A percentile compares a stretch with the other conserved stretches of the same genome.
Evolutionary conservation across 2,329 filamentous ascomycete species (phyloP).

Genomic region (Purpureocillium lavendulum): DNA sequence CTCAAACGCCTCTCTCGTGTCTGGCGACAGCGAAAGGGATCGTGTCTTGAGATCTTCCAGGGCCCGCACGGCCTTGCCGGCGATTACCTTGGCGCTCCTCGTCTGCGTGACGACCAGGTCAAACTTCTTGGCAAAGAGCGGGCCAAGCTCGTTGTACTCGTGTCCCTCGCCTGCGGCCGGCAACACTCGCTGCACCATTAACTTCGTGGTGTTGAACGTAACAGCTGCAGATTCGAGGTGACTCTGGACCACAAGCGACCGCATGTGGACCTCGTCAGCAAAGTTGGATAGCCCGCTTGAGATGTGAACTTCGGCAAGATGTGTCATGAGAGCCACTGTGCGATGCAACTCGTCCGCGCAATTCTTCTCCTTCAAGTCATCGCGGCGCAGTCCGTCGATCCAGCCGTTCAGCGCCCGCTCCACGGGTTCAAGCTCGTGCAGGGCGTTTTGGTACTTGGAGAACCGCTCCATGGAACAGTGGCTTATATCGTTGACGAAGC

Average conservation of each 20-base stretch:
- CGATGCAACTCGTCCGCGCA: constrained; percentile 75
- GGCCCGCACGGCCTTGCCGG: constrained; percentile 67
- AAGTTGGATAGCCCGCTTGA: constrained; percentile 60
- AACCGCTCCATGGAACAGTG: constrained; percentile 75
- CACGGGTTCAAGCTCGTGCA: constrained; percentile 85
- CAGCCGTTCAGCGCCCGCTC: constrained; percentile 82
- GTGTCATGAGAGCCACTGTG: constrained; percentile 78
- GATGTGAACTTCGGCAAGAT: constrained; percentile 76
- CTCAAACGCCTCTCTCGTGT: constrained; percentile 62
- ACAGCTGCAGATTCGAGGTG: constrained; percentile 72
- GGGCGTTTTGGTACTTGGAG: constrained; percentile 64
- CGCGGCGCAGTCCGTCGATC: constrained; percentile 75
- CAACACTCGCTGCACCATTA: constrained; percentile 59
- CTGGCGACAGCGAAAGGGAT: constrained; percentile 63
- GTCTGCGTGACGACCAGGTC: constrained; percentile 68
- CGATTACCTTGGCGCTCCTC: constrained; percentile 74
- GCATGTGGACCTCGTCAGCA: constrained; percentile 74
- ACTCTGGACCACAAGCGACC: constrained; percentile 66
- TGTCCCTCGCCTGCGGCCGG: constrained; percentile 24
- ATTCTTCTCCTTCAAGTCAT: constrained; percentile 78
- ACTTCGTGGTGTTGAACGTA: constrained; percentile 53
- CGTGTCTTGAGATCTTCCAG: constrained; percentile 70
- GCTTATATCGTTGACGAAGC: constrained; percentile 73
- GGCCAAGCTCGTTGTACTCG: constrained; percentile 60
- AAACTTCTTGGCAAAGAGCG: constrained; percentile 61